Percentiles rank a stretch among this genome's conserved stretches.
Evolutionary conservation across 129 eudicot genomes (phyloP).

Genomic region (Glebionis coronaria): DNA sequence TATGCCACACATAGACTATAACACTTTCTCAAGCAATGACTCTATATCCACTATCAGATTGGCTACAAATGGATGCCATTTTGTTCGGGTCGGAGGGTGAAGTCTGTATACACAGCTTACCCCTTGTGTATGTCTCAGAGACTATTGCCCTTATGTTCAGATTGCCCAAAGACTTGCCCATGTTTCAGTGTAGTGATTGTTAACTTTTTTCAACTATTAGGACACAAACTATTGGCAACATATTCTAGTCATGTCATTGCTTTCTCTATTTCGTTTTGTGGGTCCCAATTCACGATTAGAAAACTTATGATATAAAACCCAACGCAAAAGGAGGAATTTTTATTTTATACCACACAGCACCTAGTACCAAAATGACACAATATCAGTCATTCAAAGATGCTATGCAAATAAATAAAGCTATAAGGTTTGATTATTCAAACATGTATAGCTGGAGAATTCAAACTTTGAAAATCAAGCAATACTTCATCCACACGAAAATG

Average conservation of each 20-base stretch:
- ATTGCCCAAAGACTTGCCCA: conserved; percentile 5
- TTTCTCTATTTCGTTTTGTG: neutral
- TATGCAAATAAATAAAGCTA: conserved; percentile 7
- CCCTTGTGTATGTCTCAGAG: neutral
- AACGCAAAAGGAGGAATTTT: conserved; percentile 12
- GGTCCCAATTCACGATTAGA: conserved; percentile 12
- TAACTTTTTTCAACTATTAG: neutral
- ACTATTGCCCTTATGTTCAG: neutral
- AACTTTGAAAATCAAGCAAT: conserved; percentile 14
- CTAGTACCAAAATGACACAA: conserved; percentile 11
- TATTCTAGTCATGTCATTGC: neutral
- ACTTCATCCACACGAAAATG: conserved; percentile 20
- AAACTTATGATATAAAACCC: neutral
- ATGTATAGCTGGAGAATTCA: conserved; percentile 28
- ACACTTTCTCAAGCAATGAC: conserved; percentile 3
- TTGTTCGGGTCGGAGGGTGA: neutral
- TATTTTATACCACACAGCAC: neutral
- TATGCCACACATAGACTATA: neutral
- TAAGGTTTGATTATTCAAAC: conserved; percentile 21
- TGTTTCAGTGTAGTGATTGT: conserved; percentile 1
- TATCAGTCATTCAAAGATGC: conserved; percentile 20
- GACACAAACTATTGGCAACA: neutral
- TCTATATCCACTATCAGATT: neutral
- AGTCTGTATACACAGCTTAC: neutral
- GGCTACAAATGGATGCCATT: neutral